Percentiles rank a stretch among this genome's conserved stretches.
These are phyloP conservation scores for Candida saitoana DNA, from an alignment of 805 yeast genomes.

Conservation along the genomic window DNA sequence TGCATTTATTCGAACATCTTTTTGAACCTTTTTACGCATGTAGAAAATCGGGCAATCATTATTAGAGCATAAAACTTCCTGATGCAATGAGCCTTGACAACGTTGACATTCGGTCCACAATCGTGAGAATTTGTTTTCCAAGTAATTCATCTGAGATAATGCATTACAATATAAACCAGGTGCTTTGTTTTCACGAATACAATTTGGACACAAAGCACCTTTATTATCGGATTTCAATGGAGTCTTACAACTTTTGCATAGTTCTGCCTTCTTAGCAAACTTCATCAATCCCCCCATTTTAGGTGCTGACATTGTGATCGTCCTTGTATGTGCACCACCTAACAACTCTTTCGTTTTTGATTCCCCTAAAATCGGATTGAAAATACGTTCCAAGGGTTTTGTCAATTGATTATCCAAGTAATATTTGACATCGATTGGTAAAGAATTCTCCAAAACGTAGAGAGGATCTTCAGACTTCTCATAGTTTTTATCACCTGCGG, in stretches of 20 bases:
- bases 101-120: constrained; percentile 98
- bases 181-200: constrained; percentile 65
- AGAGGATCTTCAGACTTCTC: constrained; percentile 97
- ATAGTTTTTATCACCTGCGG: constrained; percentile 81
- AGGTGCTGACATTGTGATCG: constrained; percentile 68
- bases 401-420: constrained; percentile 89
- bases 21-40: constrained; percentile 87
- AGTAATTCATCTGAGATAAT: constrained; percentile 68
- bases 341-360: constrained; percentile 73
- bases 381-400: constrained; percentile 88
- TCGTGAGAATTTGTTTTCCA: constrained; percentile 79
- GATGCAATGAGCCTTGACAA: constrained; percentile 94
- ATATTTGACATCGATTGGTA: constrained; percentile 92
- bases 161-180: constrained; percentile 81
- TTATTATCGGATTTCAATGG: constrained; percentile 60
- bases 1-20: constrained; percentile 57
- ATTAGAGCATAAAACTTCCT: constrained; percentile 90
- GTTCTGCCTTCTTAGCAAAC: constrained; percentile 84
- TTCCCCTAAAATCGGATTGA: constrained; percentile 92
- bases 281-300: constrained; percentile 85
- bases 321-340: constrained; percentile 79
- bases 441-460: constrained; percentile 83
- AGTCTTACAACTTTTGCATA: constrained; percentile 83
- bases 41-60: constrained; percentile 97
- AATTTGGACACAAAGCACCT: constrained; percentile 78